Evolutionary conservation across 768 basidiomycete species (phyloP), one percentile per base, ranked within the genome.

Genomic region (Boletus subcaerulescens): DNA sequence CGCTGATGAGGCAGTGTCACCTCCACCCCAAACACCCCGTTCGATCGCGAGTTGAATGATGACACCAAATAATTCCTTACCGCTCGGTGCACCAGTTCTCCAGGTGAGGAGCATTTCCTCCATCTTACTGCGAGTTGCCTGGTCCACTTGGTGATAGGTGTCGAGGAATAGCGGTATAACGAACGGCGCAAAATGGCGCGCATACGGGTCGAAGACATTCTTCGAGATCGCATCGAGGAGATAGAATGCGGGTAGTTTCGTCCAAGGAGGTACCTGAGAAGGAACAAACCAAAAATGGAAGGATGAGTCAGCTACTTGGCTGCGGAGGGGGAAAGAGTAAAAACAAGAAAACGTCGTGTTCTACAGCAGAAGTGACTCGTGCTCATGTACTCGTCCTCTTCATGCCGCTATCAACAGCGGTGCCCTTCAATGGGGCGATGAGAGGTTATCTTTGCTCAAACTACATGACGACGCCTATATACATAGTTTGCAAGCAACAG

Each of bases 101-200:
- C 97, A 99, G 7, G 97, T 96, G 29, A 91, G 73, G 14, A 98
- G 82, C 86, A 99, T 93, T 72, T 99, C 97, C 68, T 96, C 93
- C 91, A 99, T 95, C 73, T 98, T 98, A 69, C 84, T 83, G 57
- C 89, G 86, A 24, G 92, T 96, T 40, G 72, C 73, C 48, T 84
- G 84, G 67, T 97, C 94, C 60, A 97, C 95, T 62, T 84, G 80
- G 44, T 82, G 79, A 73, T 98, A 98, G 29, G 94, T 87, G 59
- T 91, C 85, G 60, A 97, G 77, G 74, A 94, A 98, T 17, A 95
- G 74, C 20, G 85, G 80, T 53, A 89, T 87, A 57, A 95, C 89
- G 67, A 93, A 82, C 11, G 84, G 79, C 12, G 89, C 80, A 65
- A 99, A 94, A 58, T 86, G 82, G 56, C 85, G 84, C 31, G 91